phyloP scores from a whole-genome alignment of 2,329 filamentous ascomycete species.

The Xylaria digitata region DNA sequence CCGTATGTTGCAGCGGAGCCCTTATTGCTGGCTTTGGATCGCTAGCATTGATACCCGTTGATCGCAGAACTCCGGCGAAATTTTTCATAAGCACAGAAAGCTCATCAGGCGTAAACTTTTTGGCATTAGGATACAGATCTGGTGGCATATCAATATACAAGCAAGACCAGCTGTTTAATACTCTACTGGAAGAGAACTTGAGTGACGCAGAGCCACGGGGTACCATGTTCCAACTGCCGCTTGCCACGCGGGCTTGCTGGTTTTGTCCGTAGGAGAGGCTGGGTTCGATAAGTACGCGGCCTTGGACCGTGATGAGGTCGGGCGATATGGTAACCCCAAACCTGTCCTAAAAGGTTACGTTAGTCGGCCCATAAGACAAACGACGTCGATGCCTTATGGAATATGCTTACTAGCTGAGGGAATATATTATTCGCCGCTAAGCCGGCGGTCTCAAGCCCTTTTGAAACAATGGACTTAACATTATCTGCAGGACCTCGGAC shows the following conservation, averaged over 20 bases:
- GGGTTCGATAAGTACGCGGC: constrained; percentile 23
- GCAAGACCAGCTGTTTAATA: constrained; percentile 3
- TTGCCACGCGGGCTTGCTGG: background rate
- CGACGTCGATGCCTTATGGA: background rate
- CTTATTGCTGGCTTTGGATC: background rate
- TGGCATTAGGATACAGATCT: background rate
- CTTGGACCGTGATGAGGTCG: constrained; percentile 27
- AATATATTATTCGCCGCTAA: constrained; percentile 52
- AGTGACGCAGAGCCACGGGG: background rate
- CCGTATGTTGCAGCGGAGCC: background rate
- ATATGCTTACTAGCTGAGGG: constrained; percentile 22
- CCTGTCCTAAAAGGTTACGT: constrained; percentile 46
- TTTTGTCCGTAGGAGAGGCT: constrained; percentile 14
- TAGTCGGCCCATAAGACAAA: background rate
- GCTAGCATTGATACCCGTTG: background rate
- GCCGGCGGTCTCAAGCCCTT: constrained; percentile 62
- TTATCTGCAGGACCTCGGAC: constrained; percentile 67
- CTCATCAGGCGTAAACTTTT: background rate
- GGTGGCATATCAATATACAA: constrained; percentile 10
- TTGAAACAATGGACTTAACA: constrained; percentile 63
- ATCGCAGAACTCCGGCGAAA: background rate
- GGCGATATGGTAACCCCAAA: constrained; percentile 56
- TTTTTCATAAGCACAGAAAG: background rate
- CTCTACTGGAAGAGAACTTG: background rate
- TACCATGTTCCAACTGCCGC: constrained; percentile 35